phyloP scores from a whole-genome alignment of 2,329 filamentous ascomycete species.

The Calonectria multiphialidica region DNA sequence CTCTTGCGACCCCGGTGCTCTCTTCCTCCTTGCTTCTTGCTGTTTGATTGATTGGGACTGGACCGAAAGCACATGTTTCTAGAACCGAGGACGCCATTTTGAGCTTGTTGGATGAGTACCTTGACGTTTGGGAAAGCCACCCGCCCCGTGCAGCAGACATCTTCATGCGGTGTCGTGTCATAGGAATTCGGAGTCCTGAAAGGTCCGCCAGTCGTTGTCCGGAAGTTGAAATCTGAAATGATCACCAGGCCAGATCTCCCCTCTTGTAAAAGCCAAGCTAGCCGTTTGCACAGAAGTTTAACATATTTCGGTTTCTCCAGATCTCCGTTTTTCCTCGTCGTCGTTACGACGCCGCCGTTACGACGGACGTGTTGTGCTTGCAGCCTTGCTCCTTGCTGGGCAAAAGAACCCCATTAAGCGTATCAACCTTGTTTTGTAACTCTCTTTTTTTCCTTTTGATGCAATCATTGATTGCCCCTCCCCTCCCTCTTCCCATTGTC shows the following conservation, averaged over 20 bases:
- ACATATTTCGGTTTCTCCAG: neutral
- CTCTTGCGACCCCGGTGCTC: neutral
- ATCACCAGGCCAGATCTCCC: neutral
- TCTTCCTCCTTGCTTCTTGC: neutral
- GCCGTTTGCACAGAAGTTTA: neutral
- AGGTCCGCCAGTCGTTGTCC: neutral
- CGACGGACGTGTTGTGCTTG: neutral
- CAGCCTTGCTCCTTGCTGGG: conserved; percentile 8
- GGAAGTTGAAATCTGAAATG: neutral
- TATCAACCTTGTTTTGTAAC: neutral
- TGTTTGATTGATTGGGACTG: neutral
- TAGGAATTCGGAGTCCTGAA: neutral
- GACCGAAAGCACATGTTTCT: neutral
- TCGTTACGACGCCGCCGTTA: neutral
- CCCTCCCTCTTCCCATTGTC: too few species aligned
- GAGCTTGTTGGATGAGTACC: neutral
- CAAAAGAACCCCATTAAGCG: neutral
- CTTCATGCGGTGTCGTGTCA: neutral
- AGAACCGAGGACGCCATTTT: neutral
- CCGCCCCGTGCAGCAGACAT: neutral
- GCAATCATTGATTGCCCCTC: neutral
- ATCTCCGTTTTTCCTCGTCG: neutral
- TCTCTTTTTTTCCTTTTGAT: neutral
- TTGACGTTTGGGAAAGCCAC: neutral
- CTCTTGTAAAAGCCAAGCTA: neutral